Evolutionary conservation across 2,329 filamentous ascomycete genomes (phyloP).

Genomic region (Blastomyces parvus): DNA sequence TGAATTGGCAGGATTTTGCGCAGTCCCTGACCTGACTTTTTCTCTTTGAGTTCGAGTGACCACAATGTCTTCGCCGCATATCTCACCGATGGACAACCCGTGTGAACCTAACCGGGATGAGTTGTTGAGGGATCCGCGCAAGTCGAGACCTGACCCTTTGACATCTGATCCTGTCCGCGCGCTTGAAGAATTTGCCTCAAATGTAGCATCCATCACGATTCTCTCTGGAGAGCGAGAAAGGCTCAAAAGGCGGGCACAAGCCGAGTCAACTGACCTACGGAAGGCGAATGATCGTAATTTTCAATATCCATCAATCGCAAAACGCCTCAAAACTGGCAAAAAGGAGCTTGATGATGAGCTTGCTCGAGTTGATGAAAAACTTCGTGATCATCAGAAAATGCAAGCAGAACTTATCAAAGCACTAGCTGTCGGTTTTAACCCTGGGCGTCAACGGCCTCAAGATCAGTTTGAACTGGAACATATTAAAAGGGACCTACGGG

Average conservation of each 20-base stretch:
- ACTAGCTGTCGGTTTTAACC: background rate
- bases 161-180: background rate
- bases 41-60: background rate
- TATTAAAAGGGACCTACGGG: background rate
- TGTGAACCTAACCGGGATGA: background rate
- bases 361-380: slow-evolving; percentile 17
- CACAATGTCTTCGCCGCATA: background rate
- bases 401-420: slow-evolving; percentile 11
- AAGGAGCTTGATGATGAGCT: slow-evolving; percentile 19
- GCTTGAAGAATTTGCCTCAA: slow-evolving; percentile 4
- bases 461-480: background rate
- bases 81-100: background rate
- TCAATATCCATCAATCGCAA: slow-evolving; percentile 21
- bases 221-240: slow-evolving; percentile 3
- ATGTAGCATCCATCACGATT: background rate
- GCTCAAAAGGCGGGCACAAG: background rate
- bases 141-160: slow-evolving; percentile 3
- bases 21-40: background rate
- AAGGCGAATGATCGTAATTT: slow-evolving; percentile 16
- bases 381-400: slow-evolving; percentile 15
- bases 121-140: background rate
- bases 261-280: slow-evolving; percentile 30
- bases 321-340: slow-evolving; percentile 17
- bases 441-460: background rate
- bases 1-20: background rate